Evolutionary conservation across 2,329 filamentous ascomycete genomes (phyloP).

Genomic region (Sphaerulina musiva): DNA sequence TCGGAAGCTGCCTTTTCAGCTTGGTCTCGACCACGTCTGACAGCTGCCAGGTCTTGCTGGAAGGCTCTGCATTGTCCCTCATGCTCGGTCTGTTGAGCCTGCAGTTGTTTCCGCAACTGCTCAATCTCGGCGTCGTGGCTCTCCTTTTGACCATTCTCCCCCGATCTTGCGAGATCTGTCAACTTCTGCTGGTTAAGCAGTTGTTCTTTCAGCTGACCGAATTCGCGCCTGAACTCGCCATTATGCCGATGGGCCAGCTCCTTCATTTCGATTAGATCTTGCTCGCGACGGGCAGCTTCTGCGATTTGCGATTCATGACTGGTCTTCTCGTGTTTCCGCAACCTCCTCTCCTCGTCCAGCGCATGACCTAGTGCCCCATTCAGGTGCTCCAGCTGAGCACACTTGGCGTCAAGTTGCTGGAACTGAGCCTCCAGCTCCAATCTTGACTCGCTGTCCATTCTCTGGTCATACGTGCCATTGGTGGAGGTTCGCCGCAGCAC

Average conservation of each 20-base stretch:
- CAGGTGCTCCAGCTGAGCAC: constrained; percentile 26
- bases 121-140: constrained; percentile 20
- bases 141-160: constrained; percentile 9
- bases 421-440: constrained; percentile 23
- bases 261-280: constrained; percentile 23
- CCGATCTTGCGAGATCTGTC: constrained; percentile 9
- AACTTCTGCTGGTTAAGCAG: constrained; percentile 16
- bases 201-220: constrained; percentile 21
- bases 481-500: constrained; percentile 16
- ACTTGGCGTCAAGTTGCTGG: constrained; percentile 23
- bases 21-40: constrained; percentile 18
- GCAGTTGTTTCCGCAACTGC: constrained; percentile 18
- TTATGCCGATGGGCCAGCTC: constrained; percentile 22
- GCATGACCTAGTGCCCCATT: constrained; percentile 24
- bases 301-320: constrained; percentile 17
- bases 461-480: constrained; percentile 2
- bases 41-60: constrained; percentile 23
- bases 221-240: constrained; percentile 23
- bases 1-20: constrained; percentile 20
- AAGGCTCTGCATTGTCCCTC: constrained; percentile 15
- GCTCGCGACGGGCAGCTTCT: constrained; percentile 22
- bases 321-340: constrained; percentile 20
- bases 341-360: constrained; percentile 24
- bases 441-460: constrained; percentile 13
- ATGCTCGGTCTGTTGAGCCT: constrained; percentile 16